Base-by-base conservation (phyloP, 176 grass and related monocot genomes). In the Guadua angustifolia region DNA sequence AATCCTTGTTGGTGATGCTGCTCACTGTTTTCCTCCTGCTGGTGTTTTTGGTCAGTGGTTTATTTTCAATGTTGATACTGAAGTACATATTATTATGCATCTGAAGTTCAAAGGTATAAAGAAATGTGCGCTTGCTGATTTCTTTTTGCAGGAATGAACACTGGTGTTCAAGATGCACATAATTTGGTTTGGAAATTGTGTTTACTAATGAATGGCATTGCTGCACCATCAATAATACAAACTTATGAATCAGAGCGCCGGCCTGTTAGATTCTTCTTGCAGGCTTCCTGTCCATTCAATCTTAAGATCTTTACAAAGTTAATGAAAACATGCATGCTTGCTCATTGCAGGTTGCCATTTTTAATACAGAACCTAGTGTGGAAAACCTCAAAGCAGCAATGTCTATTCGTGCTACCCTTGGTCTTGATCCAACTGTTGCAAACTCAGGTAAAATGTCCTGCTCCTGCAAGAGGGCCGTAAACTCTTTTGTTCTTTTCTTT, bases 101-200 rank as follows among this genome's bases (percentile, higher is more conserved):
- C 16, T 26, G 44, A 66, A 72, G 55, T 58, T 35, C 56, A 64
- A 82, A 36, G 47, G 5, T 40, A 42, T 38, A 35, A 44, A 50
- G 19, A 71, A 70, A 78, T 76, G 21, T 77, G 40, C 14, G 59
- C 47, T 18, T 74, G 40, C 16, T 63, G 49, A 78, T 65, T 57
- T 91, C 17, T 77, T 86, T 76, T 92, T 83, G 26, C 77, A 98
- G 96, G 93, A 82, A 98, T 98, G 96, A 98, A 98, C 81, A 98
- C 96, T 42, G 96, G 96, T 82, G 38, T 98, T 83, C 96, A 95
- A 75, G 93, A 98, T 80, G 93, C 75, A 84, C 96, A 98, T 84
- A 98, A 95, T 83, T 80, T 98, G 79, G 96, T 93, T 66, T 98
- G 96, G 95, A 98, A 98, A 77, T 74, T 98, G 66, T 83, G 71